These are phyloP conservation scores for Dipodascus geniculatus DNA, from an alignment of 805 yeast genomes.

Conservation along the genomic window DNA sequence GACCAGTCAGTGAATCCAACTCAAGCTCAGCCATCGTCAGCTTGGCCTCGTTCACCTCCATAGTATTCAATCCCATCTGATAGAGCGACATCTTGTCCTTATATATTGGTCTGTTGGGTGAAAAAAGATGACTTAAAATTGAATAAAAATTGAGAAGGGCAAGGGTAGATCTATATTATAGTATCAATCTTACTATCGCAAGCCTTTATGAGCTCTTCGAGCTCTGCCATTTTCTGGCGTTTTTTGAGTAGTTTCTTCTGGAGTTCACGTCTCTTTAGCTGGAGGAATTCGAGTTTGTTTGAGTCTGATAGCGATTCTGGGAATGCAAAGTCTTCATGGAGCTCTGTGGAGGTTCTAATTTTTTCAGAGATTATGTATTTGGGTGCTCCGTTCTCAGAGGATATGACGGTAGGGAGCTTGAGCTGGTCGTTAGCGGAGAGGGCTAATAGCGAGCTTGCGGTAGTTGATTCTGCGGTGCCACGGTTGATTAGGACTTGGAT, in stretches of 20 bases:
- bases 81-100: conserved; percentile 25
- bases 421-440: neutral
- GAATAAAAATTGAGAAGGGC: neutral
- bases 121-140: no score
- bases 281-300: neutral
- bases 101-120: no score
- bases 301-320: neutral
- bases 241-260: neutral
- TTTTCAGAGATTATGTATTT: neutral
- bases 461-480: neutral
- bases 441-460: neutral
- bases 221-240: neutral
- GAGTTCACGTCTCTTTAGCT: neutral
- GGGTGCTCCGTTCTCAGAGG: neutral
- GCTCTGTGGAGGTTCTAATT: neutral
- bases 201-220: neutral
- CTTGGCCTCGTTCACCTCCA: conserved; percentile 22
- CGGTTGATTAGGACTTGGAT: neutral
- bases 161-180: neutral
- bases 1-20: conserved; percentile 20
- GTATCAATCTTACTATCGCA: neutral
- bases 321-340: neutral
- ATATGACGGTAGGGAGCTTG: neutral
- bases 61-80: conserved; percentile 20
- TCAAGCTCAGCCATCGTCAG: conserved; percentile 26